Percentiles rank a stretch among this genome's conserved stretches.
Conservation (phyloP, 495 filamentous ascomycete species). For the Letharia columbiana region DNA sequence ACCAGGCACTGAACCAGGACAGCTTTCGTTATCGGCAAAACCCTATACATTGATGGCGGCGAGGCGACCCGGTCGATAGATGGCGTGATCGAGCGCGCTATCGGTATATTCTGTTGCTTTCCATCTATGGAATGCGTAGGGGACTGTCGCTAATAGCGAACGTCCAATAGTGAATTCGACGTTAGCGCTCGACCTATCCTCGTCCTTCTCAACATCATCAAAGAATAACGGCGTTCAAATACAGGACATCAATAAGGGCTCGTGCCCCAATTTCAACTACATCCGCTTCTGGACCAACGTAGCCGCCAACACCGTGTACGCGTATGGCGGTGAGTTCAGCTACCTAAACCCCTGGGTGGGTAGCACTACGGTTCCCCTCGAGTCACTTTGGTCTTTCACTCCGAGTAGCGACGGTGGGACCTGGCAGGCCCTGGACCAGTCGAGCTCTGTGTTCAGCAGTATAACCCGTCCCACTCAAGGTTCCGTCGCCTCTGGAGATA, state of each 20-base stretch:
- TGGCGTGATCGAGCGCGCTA: neutral
- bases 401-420: neutral
- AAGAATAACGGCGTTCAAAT: neutral
- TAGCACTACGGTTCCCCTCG: neutral
- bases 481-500: neutral
- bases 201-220: neutral
- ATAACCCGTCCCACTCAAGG: neutral
- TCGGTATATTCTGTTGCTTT: neutral
- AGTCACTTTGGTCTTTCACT: neutral
- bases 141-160: neutral
- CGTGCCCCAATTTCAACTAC: neutral
- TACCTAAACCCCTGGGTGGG: neutral
- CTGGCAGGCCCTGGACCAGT: neutral
- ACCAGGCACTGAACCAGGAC: neutral
- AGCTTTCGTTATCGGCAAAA: neutral
- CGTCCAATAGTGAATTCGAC: neutral
- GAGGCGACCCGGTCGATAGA: neutral
- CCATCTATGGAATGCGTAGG: neutral
- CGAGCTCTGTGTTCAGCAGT: neutral
- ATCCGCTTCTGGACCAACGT: conserved; percentile 3
- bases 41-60: neutral
- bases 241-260: neutral
- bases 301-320: neutral
- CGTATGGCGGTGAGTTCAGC: neutral
- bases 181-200: neutral